These are phyloP conservation scores for Sherardia arvensis DNA, from an alignment of 257 asterid genomes.

Conservation along the genomic window DNA sequence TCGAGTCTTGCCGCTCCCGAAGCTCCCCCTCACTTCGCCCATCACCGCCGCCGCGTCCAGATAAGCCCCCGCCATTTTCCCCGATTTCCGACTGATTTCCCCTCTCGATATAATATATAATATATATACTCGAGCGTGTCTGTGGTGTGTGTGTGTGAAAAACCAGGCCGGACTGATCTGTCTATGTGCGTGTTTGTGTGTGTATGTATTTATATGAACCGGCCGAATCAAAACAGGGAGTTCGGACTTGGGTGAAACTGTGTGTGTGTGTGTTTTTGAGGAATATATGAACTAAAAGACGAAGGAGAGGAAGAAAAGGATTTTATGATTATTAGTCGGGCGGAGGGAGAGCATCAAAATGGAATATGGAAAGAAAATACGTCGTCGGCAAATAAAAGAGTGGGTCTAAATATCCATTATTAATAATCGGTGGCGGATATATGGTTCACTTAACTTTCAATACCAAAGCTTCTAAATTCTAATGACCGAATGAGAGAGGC, in stretches of 20 bases:
- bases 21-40: constrained; percentile 53
- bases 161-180: neutral
- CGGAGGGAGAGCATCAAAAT: neutral
- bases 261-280: neutral
- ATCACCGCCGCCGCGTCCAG: constrained; percentile 34
- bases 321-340: neutral
- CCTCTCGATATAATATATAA: too few relatives aligned
- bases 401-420: neutral
- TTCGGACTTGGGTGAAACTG: neutral
- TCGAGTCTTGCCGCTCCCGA: constrained; percentile 53
- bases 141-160: neutral
- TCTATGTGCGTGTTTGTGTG: neutral
- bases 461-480: too few relatives aligned
- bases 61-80: constrained; percentile 24
- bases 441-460: neutral
- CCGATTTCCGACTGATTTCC: too few relatives aligned
- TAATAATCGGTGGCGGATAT: neutral
- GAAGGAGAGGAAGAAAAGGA: neutral
- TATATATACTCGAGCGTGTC: too few relatives aligned
- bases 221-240: neutral
- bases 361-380: neutral
- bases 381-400: neutral
- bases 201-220: neutral
- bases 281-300: neutral
- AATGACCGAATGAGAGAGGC: too few relatives aligned